A percentile compares a stretch with the other conserved stretches of the same genome.
phyloP scores from a whole-genome alignment of 2,329 filamentous ascomycete genomes.

The Coniochaeta sp. region DNA sequence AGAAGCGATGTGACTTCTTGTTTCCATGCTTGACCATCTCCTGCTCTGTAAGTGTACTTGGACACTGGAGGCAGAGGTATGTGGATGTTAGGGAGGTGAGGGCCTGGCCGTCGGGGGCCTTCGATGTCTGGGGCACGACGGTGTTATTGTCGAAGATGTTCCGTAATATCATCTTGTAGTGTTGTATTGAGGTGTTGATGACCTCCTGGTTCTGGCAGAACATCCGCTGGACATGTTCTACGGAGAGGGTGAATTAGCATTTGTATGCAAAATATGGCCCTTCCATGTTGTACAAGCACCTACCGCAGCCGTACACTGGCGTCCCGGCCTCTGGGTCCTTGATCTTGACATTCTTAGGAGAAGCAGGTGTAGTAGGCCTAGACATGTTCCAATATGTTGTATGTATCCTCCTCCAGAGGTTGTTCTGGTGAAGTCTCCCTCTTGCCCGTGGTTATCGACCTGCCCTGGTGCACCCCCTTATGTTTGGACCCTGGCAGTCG shows the following conservation, averaged over 20 bases:
- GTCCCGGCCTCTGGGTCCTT: slow-evolving; percentile 52
- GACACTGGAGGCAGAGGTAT: slow-evolving; percentile 68
- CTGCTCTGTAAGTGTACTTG: slow-evolving; percentile 58
- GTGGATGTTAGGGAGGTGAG: slow-evolving; percentile 59
- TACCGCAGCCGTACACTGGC: slow-evolving; percentile 59
- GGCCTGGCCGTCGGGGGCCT: slow-evolving; percentile 46
- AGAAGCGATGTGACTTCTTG: slow-evolving; percentile 66
- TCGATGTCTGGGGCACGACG: slow-evolving; percentile 59
- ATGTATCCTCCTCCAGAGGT: background rate
- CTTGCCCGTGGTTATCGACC: background rate
- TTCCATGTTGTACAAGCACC: slow-evolving; percentile 20
- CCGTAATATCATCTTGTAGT: slow-evolving; percentile 66
- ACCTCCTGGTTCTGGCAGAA: slow-evolving; percentile 54
- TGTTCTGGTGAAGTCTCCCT: background rate
- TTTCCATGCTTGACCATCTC: slow-evolving; percentile 61
- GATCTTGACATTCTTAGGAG: slow-evolving; percentile 51
- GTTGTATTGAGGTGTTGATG: slow-evolving; percentile 60
- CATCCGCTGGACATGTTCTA: slow-evolving; percentile 67
- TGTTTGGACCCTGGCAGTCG: background rate
- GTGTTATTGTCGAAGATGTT: slow-evolving; percentile 63
- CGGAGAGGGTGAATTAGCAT: slow-evolving; percentile 18
- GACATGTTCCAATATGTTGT: slow-evolving; percentile 29
- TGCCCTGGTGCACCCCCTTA: background rate
- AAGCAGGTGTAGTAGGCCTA: slow-evolving; percentile 42
- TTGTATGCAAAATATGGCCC: background rate